Base-by-base conservation (phyloP, 2,329 filamentous ascomycete genomes). In the Xylariaceae sp. region DNA sequence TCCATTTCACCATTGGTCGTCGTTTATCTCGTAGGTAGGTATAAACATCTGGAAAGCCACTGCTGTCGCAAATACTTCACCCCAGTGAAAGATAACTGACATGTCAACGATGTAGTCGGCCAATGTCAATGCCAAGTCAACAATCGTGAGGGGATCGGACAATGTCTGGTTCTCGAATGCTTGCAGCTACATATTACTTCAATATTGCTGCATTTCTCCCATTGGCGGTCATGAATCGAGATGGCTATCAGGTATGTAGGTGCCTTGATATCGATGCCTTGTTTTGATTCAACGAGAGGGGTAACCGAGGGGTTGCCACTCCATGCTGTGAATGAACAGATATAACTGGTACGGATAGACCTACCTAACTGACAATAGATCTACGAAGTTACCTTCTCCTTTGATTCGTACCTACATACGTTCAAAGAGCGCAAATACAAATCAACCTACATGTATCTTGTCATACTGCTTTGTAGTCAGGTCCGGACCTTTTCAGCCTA, bases 111-210 rank as follows among this genome's bases (percentile, higher is more conserved):
- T 18, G 3, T 8, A 15, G 5, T 4, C 57, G 45, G 52, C 37
- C 23, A 41, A 41, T 3, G 51, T 41, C 44, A 53, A 45, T 63
- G 59, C 58, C 63, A 63, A 63, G 61, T 60, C n/a, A 9, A 10
- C 13, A 41, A 45, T 53, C 23, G 41, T 30, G 49, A 13, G 37
- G 11, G 35, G 35, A 55, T 49, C 50, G 52, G 41, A 34, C 9
- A 51, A 60, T 15, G 39, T 15, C 34, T 39, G 9, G 13, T 13
- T 54, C 13, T 41, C 17, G 44, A 44, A n/a, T 10, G 17, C 41
- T 18, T 30, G 7, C 11, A 58, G 23, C 15, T 47, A 10, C 34
- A 30, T 30, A 18, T 59, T 10, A 11, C 44, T 23, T 10, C 13
- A 10, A 39, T 45, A 45, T 45, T 45, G 9, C 9, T 30, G 17